Base-by-base conservation (phyloP, 371 early-diverging fungal genomes). In the Blyttiomyces sp. region DNA sequence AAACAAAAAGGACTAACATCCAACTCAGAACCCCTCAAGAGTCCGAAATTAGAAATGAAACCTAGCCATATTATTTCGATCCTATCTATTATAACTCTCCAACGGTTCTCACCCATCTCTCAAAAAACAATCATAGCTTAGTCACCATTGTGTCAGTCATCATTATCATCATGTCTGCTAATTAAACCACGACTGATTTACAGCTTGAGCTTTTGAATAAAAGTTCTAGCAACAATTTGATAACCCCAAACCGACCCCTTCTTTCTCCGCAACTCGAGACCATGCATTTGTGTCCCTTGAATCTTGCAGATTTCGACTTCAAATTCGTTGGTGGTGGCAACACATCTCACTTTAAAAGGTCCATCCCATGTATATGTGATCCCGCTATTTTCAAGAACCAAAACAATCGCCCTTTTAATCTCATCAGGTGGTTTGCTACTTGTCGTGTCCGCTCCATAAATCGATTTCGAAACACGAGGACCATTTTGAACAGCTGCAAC, bases 381-480 rank as follows among this genome's bases (percentile, higher is more conserved):
- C 7, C 61, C 54, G 36, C 55, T 46, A 13, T 49, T 49, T 35
- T 49, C 59, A 45, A 73, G 67, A 26, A 64, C 77, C 13, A 69
- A 50, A 28, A 70, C 45, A 21, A 84, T 63, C 53, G 76, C 76
- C 28, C 53, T 28, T 17, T 76, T 53, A 52, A 84, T 79, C n/a
- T 75, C 80, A 3, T 74, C 77, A 4, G 81, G 80, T n/a, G 68
- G 61, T 57, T 77, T 74, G 45, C 72, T 66, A 27, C 77, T 78
- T 4, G 84, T 82, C 13, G 81, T 81, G 69, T 77, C 74, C 4
- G 70, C 66, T 43, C 71, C 70, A 68, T 78, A 81, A 3, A 76
- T 81, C 64, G 54, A 49, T 46, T 63, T 69, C 9, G 61, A 56
- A 0, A 60, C 53, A 6, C 69, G 64, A 5, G 69, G 69, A 19